phyloP scores from a whole-genome alignment of 208 protist species.

The Wallacemonas collosoma region DNA sequence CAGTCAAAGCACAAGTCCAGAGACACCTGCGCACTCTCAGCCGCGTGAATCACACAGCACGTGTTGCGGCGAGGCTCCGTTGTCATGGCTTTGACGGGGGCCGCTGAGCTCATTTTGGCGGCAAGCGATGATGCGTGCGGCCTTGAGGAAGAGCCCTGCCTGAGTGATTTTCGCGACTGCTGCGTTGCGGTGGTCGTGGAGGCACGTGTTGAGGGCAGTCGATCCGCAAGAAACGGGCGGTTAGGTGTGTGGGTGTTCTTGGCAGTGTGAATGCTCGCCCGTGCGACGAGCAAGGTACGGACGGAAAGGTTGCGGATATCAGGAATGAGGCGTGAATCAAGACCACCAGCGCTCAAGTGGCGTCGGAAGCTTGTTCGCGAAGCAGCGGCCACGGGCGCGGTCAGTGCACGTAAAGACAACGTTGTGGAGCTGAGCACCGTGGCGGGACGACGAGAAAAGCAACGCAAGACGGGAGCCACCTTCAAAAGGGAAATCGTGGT shows the following conservation, averaged over 20 bases:
- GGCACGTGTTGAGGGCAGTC: not conserved
- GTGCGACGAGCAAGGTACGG: too few species aligned
- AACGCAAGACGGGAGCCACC: not conserved
- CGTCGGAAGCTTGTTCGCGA: not conserved
- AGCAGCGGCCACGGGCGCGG: not conserved
- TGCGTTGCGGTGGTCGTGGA: not conserved
- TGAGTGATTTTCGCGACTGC: not conserved
- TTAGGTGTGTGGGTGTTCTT: not conserved
- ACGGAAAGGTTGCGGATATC: too few species aligned
- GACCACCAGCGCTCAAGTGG: not conserved
- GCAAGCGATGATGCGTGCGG: not conserved
- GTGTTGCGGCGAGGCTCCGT: conserved; percentile 35
- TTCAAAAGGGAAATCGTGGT: too few species aligned
- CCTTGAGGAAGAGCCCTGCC: too few species aligned
- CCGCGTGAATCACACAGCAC: conserved; percentile 34
- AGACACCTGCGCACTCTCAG: conserved; percentile 35
- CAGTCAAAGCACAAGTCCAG: conserved; percentile 43
- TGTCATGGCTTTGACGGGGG: conserved; percentile 10
- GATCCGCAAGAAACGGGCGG: conserved; percentile 3
- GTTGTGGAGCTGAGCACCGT: not conserved
- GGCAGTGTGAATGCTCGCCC: not conserved
- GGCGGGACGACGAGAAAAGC: not conserved
- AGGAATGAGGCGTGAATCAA: too few species aligned
- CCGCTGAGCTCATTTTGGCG: not conserved
- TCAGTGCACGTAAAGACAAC: not conserved